A percentile compares a stretch with the other conserved stretches of the same genome.
These are phyloP conservation scores for Globisporangium nodosum DNA, from an alignment of 352 stramenopile species.

Conservation along the genomic window DNA sequence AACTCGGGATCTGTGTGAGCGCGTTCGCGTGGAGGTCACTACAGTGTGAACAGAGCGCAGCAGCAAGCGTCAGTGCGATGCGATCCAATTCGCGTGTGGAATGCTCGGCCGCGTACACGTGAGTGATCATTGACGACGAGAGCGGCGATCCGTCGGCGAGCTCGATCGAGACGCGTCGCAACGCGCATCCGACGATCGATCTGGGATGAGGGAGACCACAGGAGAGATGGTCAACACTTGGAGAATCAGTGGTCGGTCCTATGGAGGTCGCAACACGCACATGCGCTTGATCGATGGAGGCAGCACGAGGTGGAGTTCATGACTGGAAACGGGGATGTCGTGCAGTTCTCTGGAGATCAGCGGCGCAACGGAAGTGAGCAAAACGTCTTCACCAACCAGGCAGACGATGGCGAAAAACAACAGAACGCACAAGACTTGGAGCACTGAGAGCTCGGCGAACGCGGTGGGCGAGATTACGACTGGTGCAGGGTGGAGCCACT, in stretches of 20 bases:
- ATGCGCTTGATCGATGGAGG: constrained; percentile 40
- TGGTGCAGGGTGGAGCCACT: constrained; percentile 25
- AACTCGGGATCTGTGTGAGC: constrained; percentile 20
- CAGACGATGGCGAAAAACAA: not conserved
- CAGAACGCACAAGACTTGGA: constrained; percentile 39
- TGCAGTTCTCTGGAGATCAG: constrained; percentile 28
- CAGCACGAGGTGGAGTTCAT: constrained; percentile 33
- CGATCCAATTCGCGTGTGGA: not conserved
- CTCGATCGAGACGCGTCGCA: constrained; percentile 36
- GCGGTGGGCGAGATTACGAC: constrained; percentile 31
- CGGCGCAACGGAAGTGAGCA: constrained; percentile 6
- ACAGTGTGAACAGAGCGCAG: not conserved
- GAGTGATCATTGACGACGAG: constrained; percentile 16
- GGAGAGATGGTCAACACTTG: not conserved
- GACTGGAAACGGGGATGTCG: constrained; percentile 29
- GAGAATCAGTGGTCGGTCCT: not conserved
- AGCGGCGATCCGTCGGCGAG: constrained; percentile 23
- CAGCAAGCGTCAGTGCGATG: not conserved
- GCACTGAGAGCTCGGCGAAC: constrained; percentile 28
- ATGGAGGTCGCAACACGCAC: constrained; percentile 10
- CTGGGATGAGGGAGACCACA: constrained; percentile 5
- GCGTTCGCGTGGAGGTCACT: constrained; percentile 47
- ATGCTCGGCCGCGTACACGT: constrained; percentile 19
- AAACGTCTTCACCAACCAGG: not conserved
- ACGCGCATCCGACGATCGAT: constrained; percentile 32